Evolutionary conservation across 2,329 filamentous ascomycete genomes (phyloP), one percentile per base, ranked within the genome.

Genomic region (Botryotinia calthae): DNA sequence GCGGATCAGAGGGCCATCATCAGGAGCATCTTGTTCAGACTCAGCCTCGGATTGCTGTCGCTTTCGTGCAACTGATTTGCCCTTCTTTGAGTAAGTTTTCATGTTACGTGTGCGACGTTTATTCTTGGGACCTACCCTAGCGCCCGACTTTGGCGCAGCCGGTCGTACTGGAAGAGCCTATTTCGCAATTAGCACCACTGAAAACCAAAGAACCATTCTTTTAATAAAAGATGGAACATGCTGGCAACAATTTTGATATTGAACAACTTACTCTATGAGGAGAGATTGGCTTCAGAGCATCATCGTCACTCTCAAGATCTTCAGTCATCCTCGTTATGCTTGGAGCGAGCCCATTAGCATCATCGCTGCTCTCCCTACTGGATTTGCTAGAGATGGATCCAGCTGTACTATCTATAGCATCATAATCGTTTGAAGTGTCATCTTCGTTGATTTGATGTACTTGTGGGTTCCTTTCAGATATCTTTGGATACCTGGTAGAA

Each of bases 1-100:
- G 51, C 92, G 89, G 76, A 98, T 87, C 58, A 97, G 84, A 0
- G 91, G 89, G 5, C 88, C 88, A 25, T 87, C 85, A 75, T 86
- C 84, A 40, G 81, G 76, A 48, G 79, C 73, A 63, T 79, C 76
- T 71, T 73, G 74, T 14, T 78, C 73, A 63, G 62, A 72, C 70
- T 76, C 72, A 64, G 14, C 46, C 16, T 73, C 71, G 12, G 46
- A 54, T 37, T 75, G 65, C 46, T 66, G 66, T 59, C 65, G 73
- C 72, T 76, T 75, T 66, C 73, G 76, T 58, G 73, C 56, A 70
- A 72, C 75, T 58, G 79, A 77, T 68, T 79, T 81, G 76, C 78
- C 79, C 78, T 82, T 82, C 75, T 78, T 81, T 72, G 81, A 81
- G 77, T 83, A 82, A 77, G 81, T 83, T 75, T 80, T 80, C 56